Percentiles rank a stretch among this genome's conserved stretches.
These are phyloP conservation scores for Magnolia kwangsiensis DNA, from an alignment of 164 flowering plant genomes.

Conservation along the genomic window DNA sequence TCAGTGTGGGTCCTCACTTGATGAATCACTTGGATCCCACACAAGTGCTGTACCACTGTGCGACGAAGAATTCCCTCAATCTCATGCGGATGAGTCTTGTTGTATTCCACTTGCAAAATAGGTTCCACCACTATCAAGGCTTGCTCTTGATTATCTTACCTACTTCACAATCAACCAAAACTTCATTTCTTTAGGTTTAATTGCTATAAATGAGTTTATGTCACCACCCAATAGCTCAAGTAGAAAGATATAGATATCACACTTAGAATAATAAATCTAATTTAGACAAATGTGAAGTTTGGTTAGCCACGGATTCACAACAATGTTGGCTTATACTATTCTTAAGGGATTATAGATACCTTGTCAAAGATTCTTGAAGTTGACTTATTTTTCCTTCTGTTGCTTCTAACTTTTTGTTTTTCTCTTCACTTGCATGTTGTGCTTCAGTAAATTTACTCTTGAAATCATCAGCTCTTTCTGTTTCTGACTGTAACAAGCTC, in stretches of 20 bases:
- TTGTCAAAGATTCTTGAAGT: constrained; percentile 67
- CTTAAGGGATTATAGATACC: constrained; percentile 29
- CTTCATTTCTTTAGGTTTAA: too few species aligned
- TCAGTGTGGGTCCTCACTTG: too few species aligned
- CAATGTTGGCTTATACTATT: background rate
- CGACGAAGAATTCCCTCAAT: too few species aligned
- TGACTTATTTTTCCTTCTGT: constrained; percentile 64
- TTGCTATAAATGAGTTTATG: too few species aligned
- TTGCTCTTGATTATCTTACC: too few species aligned
- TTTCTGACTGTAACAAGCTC: constrained; percentile 53
- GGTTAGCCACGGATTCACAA: background rate
- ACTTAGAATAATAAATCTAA: background rate
- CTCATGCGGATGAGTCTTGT: too few species aligned
- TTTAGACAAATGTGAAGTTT: background rate
- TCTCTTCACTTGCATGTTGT: constrained; percentile 49
- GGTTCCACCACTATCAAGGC: too few species aligned
- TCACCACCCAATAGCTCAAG: background rate
- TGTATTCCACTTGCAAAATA: too few species aligned
- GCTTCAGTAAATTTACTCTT: constrained; percentile 50
- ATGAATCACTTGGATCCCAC: too few species aligned
- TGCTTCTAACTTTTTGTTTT: constrained; percentile 56
- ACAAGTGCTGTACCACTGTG: too few species aligned
- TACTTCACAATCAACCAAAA: too few species aligned
- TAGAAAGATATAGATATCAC: background rate
- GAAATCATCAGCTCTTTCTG: constrained; percentile 47